Evolutionary conservation across 2,329 filamentous ascomycete genomes (phyloP).

Genomic region (Botrytis deweyae): DNA sequence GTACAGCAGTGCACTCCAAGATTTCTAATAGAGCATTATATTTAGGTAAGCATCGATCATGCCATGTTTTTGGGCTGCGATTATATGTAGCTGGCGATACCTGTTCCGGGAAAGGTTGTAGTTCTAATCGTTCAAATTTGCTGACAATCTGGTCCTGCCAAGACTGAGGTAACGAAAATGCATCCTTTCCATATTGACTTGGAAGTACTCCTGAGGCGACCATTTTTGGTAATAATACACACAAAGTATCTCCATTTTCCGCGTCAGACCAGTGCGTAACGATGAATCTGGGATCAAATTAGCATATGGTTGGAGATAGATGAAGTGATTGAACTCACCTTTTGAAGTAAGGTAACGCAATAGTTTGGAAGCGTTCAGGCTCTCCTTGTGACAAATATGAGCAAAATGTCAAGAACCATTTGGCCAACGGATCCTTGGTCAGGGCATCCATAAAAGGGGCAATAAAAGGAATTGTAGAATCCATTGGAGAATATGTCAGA

Average conservation of each 20-base stretch:
- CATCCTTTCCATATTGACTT: constrained; percentile 51
- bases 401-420: constrained; percentile 82
- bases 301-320: constrained; percentile 23
- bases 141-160: constrained; percentile 74
- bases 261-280: constrained; percentile 68
- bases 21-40: constrained; percentile 67
- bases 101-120: constrained; percentile 63
- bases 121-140: constrained; percentile 65
- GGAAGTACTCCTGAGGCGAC: constrained; percentile 56
- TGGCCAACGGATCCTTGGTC: constrained; percentile 62
- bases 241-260: constrained; percentile 65
- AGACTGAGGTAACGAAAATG: constrained; percentile 58
- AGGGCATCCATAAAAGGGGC: constrained; percentile 64
- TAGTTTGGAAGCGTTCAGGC: constrained; percentile 68
- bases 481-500: constrained; percentile 75
- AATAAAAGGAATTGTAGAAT: constrained; percentile 71
- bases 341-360: constrained; percentile 81
- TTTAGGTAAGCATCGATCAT: constrained; percentile 62
- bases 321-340: constrained; percentile 47
- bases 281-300: constrained; percentile 60
- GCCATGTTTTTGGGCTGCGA: constrained; percentile 61
- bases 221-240: constrained; percentile 67
- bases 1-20: constrained; percentile 59
- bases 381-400: constrained; percentile 75
- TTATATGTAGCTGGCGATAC: constrained; percentile 52